Conservation (phyloP, 2,329 filamentous ascomycete genomes). For the Alternaria longipes region DNA sequence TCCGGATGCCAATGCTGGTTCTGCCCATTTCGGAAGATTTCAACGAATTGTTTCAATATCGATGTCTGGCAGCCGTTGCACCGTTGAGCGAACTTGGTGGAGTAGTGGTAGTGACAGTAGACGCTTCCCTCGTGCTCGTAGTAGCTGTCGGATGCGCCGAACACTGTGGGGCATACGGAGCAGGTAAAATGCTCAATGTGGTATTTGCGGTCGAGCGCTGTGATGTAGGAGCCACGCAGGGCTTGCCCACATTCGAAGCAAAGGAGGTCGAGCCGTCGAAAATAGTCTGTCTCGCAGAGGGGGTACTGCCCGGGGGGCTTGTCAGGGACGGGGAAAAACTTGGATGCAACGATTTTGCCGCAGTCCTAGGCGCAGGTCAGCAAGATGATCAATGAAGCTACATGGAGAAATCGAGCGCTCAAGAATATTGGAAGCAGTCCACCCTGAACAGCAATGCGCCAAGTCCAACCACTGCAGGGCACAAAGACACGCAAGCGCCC, state of each 20-base stretch:
- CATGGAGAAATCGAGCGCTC: neutral
- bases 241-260: conserved; percentile 94
- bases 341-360: conserved; percentile 94
- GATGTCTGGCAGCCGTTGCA: conserved; percentile 97
- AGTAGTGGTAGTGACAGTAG: conserved; percentile 99
- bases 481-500: neutral
- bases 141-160: conserved; percentile 97
- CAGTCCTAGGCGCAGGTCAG: conserved; percentile 73
- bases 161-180: conserved; percentile 95
- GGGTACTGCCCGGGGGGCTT: conserved; percentile 91
- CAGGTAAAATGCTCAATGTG: conserved; percentile 98
- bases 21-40: conserved; percentile 96
- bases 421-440: neutral
- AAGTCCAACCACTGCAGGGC: neutral
- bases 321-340: conserved; percentile 97
- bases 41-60: conserved; percentile 98
- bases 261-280: conserved; percentile 86
- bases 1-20: conserved; percentile 99
- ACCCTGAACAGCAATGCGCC: neutral
- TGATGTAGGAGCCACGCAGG: conserved; percentile 96
- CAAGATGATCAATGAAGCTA: neutral
- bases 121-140: conserved; percentile 97
- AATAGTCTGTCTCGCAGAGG: conserved; percentile 96
- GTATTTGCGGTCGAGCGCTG: conserved; percentile 95
- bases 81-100: conserved; percentile 92